Evolutionary conservation across 768 basidiomycete species (phyloP).

Genomic region (Kwoniella sp.): DNA sequence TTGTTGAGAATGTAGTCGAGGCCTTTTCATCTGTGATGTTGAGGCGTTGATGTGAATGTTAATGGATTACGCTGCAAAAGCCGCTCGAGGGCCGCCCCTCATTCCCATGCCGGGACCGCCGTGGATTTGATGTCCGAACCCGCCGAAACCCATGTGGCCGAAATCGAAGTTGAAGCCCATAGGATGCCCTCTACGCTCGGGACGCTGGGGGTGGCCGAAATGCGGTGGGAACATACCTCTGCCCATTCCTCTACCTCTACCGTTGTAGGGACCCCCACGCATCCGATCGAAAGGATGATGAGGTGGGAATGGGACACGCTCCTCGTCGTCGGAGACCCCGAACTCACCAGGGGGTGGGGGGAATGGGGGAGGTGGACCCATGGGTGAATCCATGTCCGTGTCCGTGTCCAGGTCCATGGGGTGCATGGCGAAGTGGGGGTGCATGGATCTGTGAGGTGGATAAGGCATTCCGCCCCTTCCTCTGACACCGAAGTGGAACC

Average conservation of each 20-base stretch:
- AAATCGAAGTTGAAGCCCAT: background rate
- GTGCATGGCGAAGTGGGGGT: background rate
- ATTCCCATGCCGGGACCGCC: background rate
- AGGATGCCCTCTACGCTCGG: background rate
- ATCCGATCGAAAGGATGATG: too few relatives aligned
- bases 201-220: background rate
- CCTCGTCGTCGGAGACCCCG: too few relatives aligned
- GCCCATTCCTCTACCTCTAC: background rate
- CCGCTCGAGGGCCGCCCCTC: background rate
- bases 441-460: background rate
- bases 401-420: conserved; percentile 1
- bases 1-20: background rate
- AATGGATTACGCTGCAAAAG: background rate
- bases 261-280: too few relatives aligned
- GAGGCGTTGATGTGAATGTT: too few relatives aligned
- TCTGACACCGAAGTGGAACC: background rate
- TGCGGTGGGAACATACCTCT: conserved; percentile 9
- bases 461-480: too few relatives aligned
- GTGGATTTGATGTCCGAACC: too few relatives aligned
- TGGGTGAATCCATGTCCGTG: background rate
- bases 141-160: background rate
- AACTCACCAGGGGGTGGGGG: too few relatives aligned
- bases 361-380: conserved; percentile 7
- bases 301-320: too few relatives aligned
- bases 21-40: too few relatives aligned